Conservation (phyloP, 768 basidiomycete genomes). For the Hydnomerulius pinastri region DNA sequence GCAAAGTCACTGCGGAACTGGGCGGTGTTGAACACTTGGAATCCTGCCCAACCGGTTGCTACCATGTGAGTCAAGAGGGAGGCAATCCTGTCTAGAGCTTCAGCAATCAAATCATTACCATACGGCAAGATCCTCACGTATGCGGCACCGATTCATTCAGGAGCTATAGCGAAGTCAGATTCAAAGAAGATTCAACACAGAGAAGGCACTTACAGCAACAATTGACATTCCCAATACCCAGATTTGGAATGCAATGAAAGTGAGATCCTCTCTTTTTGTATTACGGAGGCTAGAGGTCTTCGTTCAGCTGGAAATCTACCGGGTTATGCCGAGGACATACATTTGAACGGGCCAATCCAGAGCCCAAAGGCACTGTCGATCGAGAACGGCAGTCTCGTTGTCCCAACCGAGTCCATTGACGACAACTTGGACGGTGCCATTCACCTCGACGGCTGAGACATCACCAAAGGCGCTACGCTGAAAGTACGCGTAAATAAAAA, state of each 20-base stretch:
- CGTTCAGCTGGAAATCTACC: background rate
- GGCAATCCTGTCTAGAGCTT: slow-evolving; percentile 45
- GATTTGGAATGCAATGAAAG: slow-evolving; percentile 76
- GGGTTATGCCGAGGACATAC: slow-evolving; percentile 43
- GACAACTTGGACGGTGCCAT: slow-evolving; percentile 22
- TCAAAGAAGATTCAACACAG: slow-evolving; percentile 18
- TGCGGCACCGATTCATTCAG: slow-evolving; percentile 83
- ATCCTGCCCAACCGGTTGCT: slow-evolving; percentile 72
- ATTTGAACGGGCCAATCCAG: slow-evolving; percentile 70
- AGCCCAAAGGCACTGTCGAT: slow-evolving; percentile 53
- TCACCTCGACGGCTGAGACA: slow-evolving; percentile 29
- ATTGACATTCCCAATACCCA: slow-evolving; percentile 82
- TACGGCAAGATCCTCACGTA: slow-evolving; percentile 35
- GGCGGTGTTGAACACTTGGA: slow-evolving; percentile 63
- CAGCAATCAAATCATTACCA: background rate
- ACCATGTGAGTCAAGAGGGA: slow-evolving; percentile 72
- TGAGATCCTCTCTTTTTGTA: slow-evolving; percentile 76
- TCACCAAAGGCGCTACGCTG: slow-evolving; percentile 18
- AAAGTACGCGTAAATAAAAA: slow-evolving; percentile 1
- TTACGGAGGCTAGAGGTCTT: slow-evolving; percentile 54
- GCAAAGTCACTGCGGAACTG: slow-evolving; percentile 58
- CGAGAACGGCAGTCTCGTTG: slow-evolving; percentile 40
- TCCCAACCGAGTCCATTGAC: slow-evolving; percentile 38
- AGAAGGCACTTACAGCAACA: slow-evolving; percentile 46
- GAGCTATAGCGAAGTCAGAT: slow-evolving; percentile 21